Evolutionary conservation across 2,329 filamentous ascomycete species (phyloP), one percentile per base, ranked within the genome.

Genomic region (Arachnomyces sp.): DNA sequence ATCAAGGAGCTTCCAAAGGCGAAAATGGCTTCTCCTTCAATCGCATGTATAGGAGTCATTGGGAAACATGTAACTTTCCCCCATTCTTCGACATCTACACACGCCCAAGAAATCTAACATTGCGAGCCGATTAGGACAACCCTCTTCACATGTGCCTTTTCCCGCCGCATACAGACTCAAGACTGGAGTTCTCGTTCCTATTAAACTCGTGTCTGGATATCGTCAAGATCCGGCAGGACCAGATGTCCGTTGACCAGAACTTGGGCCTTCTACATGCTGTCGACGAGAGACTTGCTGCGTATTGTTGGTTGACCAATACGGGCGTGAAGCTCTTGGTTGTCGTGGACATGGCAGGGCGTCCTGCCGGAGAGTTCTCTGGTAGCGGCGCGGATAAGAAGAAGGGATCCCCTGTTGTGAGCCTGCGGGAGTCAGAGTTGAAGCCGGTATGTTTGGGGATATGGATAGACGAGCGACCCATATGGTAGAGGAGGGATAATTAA

Each of bases 281-380:
- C 44, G 92, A 96, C 68, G 90, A 98, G 67, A 78, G 89, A 17
- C 75, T 96, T 34, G 88, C 89, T 28, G 84, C 88, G 51, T 98
- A 96, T 68, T 92, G 92, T 54, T 95, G 86, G 79, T 78, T 96
- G 64, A 95, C 92, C 42, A 96, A 95, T 65, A 96, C 92, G 17
- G 88, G 88, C 31, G 80, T 95, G 48, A 89, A 90, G 60, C 81
- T 98, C 56, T 80, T 96, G 28, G 82, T 88, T 47, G 78, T 95
- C 3, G 83, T 96, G 21, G 90, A 98, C 66, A 87, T 94, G 77
- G 80, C 88, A 51, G 89, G 88, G 1, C 72, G 83, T 15, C 67
- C 74, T 52, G 18, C 55, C 53, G 31, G 61, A 52, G 21, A 25
- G 21, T 25, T 25, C 21, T 25, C 21, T 9, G 21, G 21, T 5